Evolutionary conservation across 148 eudicot genomes (phyloP).

Genomic region (Camellia japonica): DNA sequence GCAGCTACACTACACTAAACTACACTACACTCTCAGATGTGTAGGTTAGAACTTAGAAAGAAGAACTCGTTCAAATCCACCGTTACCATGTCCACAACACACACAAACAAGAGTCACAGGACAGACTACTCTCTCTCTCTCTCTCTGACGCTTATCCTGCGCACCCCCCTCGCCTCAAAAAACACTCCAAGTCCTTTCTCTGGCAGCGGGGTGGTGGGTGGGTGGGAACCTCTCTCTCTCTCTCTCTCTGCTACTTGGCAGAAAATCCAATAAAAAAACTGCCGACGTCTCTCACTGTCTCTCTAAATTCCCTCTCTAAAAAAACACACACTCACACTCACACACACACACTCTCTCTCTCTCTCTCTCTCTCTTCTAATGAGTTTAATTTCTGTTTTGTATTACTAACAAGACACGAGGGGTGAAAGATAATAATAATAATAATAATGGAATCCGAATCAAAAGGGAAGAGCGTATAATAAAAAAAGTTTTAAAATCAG

Average conservation of each 20-base stretch:
- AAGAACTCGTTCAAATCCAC: background rate
- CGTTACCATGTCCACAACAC: background rate
- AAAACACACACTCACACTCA: too few species aligned
- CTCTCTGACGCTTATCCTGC: slow-evolving; percentile 13
- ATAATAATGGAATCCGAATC: slow-evolving; percentile 18
- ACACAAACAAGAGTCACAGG: too few species aligned
- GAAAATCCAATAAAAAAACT: slow-evolving; percentile 25
- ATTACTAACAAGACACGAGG: background rate
- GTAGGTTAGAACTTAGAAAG: background rate
- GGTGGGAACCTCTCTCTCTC: slow-evolving; percentile 2
- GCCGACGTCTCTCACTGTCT: slow-evolving; percentile 7
- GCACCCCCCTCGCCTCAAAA: slow-evolving; percentile 8
- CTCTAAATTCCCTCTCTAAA: background rate
- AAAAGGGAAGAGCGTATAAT: background rate
- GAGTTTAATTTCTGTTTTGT: too few species aligned
- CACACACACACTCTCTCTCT: too few species aligned
- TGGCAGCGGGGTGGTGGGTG: slow-evolving; percentile 10
- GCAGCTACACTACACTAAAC: background rate
- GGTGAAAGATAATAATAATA: background rate
- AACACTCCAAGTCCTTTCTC: slow-evolving; percentile 4
- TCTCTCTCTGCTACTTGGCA: background rate
- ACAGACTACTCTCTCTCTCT: background rate
- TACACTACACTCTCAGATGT: background rate
- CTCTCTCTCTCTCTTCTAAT: too few species aligned
- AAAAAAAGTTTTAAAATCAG: too few species aligned